Base-by-base conservation (phyloP, 2,329 filamentous ascomycete species). In the Aspergillus calidoustus region DNA sequence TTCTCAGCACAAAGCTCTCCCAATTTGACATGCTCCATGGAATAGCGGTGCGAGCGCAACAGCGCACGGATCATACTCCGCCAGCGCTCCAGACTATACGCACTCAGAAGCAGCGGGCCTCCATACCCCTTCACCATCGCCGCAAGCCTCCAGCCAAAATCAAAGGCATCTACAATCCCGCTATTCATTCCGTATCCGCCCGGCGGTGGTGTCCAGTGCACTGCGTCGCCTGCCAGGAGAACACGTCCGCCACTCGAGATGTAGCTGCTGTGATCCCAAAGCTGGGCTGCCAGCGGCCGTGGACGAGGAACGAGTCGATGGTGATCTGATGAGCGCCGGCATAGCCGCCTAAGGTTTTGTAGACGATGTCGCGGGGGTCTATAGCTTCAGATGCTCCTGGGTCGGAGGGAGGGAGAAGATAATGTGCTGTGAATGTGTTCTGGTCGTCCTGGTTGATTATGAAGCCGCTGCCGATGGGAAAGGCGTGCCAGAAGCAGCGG, bases 101-200 rank as follows among this genome's bases (percentile, higher is more conserved):
- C 66, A 11, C 55, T 48, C 1, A 76, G 63, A 2, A 77, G 64
- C 0, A 55, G 19, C 3, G 53, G 50, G 0, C 72, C 69, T 1
- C 68, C 75, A 30, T 71, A 66, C 19, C 69, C 70, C 17, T 68
- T 60, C 3, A 75, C 19, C 2, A 73, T 63, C 2, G 68, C 70
- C 5, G 70, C 71, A 2, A 78, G 63, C 34, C 73, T 73, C 76
- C 76, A 79, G 22, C 69, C 72, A 3, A 80, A 63, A 59, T 76
- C 72, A 44, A 74, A 66, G 3, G 70, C 73, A 58, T 80, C 77
- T 8, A 67, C 70, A 2, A 79, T 64, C 0, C 73, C 76, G 6
- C 65, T 76, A 58, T 79, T 79, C 68, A 78, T 72, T 4, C 77
- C 78, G 51, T 78, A 76, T 0, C 76, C 77, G 4, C 77, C 77